Percentiles rank a stretch among this genome's conserved stretches.
These are phyloP conservation scores for Echria macrotheca DNA, from an alignment of 495 filamentous ascomycete genomes.

Conservation along the genomic window DNA sequence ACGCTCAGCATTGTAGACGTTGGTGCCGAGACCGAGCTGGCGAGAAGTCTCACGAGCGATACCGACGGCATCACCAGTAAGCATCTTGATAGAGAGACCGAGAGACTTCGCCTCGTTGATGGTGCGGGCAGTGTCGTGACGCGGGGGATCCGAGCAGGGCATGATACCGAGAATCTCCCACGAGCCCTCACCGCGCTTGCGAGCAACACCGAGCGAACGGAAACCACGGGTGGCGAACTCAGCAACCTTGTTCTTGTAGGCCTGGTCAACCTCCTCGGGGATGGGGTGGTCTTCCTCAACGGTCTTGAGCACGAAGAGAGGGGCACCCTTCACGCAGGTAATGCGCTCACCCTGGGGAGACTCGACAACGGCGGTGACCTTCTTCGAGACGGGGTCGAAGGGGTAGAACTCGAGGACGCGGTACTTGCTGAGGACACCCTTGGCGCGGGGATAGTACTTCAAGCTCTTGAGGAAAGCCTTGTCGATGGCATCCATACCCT, in stretches of 20 bases:
- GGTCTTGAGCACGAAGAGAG: slow-evolving; percentile 74
- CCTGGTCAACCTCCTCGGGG: slow-evolving; percentile 63
- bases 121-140: slow-evolving; percentile 84
- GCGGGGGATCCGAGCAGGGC: slow-evolving; percentile 87
- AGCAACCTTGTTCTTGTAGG: slow-evolving; percentile 83
- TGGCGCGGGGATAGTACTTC: slow-evolving; percentile 71
- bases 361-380: slow-evolving; percentile 78
- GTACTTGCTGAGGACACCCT: slow-evolving; percentile 68
- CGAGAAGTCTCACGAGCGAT: slow-evolving; percentile 89
- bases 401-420: slow-evolving; percentile 75
- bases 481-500: slow-evolving; percentile 92
- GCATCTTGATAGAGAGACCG: slow-evolving; percentile 90
- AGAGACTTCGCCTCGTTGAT: slow-evolving; percentile 84
- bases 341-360: slow-evolving; percentile 75
- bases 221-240: slow-evolving; percentile 90
- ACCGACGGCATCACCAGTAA: slow-evolving; percentile 91
- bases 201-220: slow-evolving; percentile 86
- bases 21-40: slow-evolving; percentile 84
- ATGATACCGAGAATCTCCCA: slow-evolving; percentile 95
- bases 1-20: slow-evolving; percentile 88
- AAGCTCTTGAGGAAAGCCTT: slow-evolving; percentile 86
- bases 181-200: slow-evolving; percentile 65
- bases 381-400: slow-evolving; percentile 93
- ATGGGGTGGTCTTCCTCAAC: slow-evolving; percentile 76
- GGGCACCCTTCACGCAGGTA: slow-evolving; percentile 86